These are phyloP conservation scores for Salix purpurea DNA, from an alignment of 345 rosid species.

Conservation along the genomic window DNA sequence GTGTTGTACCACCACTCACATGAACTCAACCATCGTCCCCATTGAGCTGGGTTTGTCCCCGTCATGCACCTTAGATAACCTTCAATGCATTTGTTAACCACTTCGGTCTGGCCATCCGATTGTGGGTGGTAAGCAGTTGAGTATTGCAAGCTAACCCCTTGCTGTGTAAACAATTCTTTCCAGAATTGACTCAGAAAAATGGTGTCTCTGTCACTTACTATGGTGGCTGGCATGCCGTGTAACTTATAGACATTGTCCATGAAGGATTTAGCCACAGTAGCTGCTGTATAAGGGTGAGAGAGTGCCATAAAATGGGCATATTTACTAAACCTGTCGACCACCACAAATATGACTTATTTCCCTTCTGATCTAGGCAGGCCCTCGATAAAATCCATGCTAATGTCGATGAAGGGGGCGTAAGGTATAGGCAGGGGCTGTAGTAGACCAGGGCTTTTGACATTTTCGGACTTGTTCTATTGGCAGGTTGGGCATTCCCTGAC, in stretches of 20 bases:
- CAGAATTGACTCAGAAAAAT: background rate
- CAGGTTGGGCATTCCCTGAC: no score
- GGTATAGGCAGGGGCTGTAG: no score
- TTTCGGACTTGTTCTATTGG: no score
- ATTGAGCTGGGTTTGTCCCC: fast-evolving
- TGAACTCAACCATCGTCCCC: background rate
- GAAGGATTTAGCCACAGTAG: fast-evolving
- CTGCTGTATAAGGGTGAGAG: background rate
- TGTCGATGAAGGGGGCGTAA: no score
- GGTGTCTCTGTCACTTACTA: fast-evolving
- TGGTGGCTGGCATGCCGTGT: fast-evolving
- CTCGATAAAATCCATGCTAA: no score
- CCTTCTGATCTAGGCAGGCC: no score
- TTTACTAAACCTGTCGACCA: background rate
- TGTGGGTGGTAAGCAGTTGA: background rate
- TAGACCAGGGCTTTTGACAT: no score
- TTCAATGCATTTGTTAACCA: background rate
- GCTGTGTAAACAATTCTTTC: background rate
- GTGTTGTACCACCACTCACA: no score
- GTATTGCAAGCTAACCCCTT: background rate
- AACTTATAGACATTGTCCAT: no score
- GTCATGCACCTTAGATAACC: background rate
- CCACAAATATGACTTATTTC: no score
- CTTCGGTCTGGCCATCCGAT: background rate
- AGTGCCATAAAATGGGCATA: background rate